Evolutionary conservation across 768 basidiomycete genomes (phyloP).

Genomic region (Pisolithus microcarpus): DNA sequence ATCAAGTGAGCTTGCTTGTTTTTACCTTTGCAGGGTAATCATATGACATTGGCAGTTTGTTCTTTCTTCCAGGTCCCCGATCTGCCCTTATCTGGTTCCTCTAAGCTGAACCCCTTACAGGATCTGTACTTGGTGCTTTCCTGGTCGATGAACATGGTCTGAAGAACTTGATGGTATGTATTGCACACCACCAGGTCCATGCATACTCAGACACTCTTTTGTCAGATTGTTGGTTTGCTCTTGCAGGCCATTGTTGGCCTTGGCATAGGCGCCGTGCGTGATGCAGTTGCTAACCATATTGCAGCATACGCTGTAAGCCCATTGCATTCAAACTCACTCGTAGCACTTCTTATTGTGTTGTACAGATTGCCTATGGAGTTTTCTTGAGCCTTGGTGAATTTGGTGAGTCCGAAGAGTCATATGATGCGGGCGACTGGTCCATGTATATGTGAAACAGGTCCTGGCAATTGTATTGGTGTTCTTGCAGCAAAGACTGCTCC

Average conservation of each 20-base stretch:
- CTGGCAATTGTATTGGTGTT: too few relatives aligned
- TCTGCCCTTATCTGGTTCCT: background rate
- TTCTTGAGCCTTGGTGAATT: conserved; percentile 88
- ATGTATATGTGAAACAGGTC: too few relatives aligned
- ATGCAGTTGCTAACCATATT: conserved; percentile 50
- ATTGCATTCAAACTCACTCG: background rate
- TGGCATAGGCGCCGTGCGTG: conserved; percentile 82
- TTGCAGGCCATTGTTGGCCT: conserved; percentile 73
- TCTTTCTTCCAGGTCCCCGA: conserved; percentile 51
- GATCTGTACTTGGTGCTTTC: conserved; percentile 67
- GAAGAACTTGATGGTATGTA: conserved; percentile 60
- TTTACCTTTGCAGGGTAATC: conserved; percentile 47
- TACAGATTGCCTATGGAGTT: conserved; percentile 77
- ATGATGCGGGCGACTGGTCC: conserved; percentile 20
- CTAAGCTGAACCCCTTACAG: conserved; percentile 17
- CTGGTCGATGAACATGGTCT: conserved; percentile 70
- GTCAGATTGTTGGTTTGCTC: conserved; percentile 59
- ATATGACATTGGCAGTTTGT: conserved; percentile 66
- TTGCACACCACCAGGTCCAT: background rate
- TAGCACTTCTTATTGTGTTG: background rate
- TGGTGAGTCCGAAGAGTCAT: conserved; percentile 33
- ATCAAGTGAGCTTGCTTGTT: conserved; percentile 54
- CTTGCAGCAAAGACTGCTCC: too few relatives aligned
- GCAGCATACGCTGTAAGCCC: conserved; percentile 61
- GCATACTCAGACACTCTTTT: background rate